Conservation (phyloP, 345 rosid species). For the Limnanthes douglasii region DNA sequence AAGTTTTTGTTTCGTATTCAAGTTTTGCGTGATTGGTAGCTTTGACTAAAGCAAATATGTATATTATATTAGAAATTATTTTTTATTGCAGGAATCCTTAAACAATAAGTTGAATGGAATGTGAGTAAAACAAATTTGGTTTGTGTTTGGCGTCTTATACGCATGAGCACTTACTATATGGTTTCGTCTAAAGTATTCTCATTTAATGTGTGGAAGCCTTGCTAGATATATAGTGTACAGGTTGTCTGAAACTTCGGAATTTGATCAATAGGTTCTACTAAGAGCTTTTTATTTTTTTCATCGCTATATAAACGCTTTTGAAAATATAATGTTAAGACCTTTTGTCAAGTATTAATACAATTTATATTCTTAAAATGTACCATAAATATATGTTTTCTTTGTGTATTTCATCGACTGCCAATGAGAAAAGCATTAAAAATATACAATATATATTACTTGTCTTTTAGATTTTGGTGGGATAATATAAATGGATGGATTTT, state of each 20-base stretch:
- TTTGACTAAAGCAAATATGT: no score
- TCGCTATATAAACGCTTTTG: no score
- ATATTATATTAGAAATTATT: not conserved
- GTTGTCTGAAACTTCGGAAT: constrained; percentile 69
- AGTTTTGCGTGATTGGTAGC: not conserved
- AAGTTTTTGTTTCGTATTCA: constrained; percentile 6
- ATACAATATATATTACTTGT: no score
- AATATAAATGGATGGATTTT: no score
- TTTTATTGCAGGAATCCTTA: constrained; percentile 36
- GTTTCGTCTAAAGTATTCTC: constrained; percentile 93
- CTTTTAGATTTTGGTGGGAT: no score
- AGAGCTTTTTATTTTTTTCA: not conserved
- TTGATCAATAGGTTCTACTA: constrained; percentile 51
- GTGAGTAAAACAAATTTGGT: constrained; percentile 65
- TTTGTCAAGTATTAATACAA: no score
- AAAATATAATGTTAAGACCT: no score
- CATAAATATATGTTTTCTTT: no score
- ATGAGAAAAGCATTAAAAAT: no score
- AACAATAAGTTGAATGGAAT: constrained; percentile 43
- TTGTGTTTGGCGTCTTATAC: constrained; percentile 71
- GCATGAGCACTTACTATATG: constrained; percentile 95
- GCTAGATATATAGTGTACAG: constrained; percentile 93
- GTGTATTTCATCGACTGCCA: no score
- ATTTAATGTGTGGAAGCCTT: constrained; percentile 88
- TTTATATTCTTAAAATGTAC: no score